A percentile compares a stretch with the other conserved stretches of the same genome.
Conservation (phyloP, 352 stramenopile species). For the Pythium oligandrum region DNA sequence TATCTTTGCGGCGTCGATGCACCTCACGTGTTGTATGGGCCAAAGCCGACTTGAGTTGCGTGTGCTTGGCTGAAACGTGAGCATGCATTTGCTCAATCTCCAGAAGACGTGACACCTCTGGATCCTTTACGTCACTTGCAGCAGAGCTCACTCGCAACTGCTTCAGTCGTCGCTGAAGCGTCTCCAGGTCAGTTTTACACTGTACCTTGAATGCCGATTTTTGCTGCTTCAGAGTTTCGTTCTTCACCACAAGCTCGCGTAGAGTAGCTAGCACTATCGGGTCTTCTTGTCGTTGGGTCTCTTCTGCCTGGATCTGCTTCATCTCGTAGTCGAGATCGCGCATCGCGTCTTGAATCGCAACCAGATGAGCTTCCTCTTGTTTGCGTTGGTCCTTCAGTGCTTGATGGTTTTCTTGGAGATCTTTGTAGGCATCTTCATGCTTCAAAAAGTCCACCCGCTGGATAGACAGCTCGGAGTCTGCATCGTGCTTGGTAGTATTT, state of each 20-base stretch:
- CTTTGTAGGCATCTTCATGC: too few relatives aligned
- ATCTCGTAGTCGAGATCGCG: conserved; percentile 35
- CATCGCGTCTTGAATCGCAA: conserved; percentile 26
- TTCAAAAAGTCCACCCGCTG: too few relatives aligned
- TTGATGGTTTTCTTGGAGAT: too few relatives aligned
- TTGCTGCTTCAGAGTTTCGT: conserved; percentile 49
- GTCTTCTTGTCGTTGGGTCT: conserved; percentile 18
- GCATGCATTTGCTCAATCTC: conserved; percentile 68
- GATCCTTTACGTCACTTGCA: conserved; percentile 30
- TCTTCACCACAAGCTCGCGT: conserved; percentile 33
- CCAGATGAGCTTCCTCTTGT: conserved; percentile 11
- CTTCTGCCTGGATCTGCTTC: conserved; percentile 27
- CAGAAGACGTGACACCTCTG: conserved; percentile 34
- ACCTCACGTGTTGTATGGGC: conserved; percentile 55
- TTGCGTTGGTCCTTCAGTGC: too few relatives aligned
- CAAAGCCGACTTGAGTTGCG: conserved; percentile 56
- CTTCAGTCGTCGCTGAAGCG: conserved; percentile 30
- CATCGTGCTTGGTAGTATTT: too few relatives aligned
- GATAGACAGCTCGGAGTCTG: too few relatives aligned
- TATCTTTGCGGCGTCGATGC: conserved; percentile 51
- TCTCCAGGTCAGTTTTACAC: conserved; percentile 38
- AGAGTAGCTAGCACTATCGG: conserved; percentile 27
- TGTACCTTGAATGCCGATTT: conserved; percentile 39
- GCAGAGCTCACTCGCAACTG: conserved; percentile 28
- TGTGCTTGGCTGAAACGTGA: conserved; percentile 62